Percentiles rank a stretch among this genome's conserved stretches.
Evolutionary conservation across 2,329 filamentous ascomycete species (phyloP).

Genomic region (Sodiomyces alkalinus): DNA sequence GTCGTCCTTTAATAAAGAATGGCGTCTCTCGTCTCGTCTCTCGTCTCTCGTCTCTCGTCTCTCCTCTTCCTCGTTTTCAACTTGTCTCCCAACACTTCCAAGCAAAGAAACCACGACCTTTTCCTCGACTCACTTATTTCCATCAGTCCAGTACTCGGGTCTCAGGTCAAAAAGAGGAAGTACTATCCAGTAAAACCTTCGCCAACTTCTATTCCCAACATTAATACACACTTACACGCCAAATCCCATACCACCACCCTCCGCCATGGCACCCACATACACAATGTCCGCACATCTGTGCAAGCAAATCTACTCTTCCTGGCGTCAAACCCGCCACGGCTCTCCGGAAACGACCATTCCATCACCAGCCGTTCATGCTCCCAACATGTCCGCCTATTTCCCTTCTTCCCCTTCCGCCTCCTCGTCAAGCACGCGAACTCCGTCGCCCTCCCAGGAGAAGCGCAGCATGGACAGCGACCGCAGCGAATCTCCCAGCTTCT

Average conservation of each 20-base stretch:
- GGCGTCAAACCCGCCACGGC: constrained; percentile 32
- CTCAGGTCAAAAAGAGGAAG: background rate
- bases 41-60: background rate
- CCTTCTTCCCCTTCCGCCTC: constrained; percentile 10
- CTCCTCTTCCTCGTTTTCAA: background rate
- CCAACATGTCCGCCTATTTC: constrained; percentile 11
- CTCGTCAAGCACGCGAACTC: too few relatives aligned
- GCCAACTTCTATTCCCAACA: too few relatives aligned
- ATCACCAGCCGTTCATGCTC: constrained; percentile 12
- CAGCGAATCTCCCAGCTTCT: constrained; percentile 13
- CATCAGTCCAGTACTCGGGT: too few relatives aligned
- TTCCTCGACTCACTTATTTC: background rate
- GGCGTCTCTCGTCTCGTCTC: background rate
- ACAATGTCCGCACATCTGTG: constrained; percentile 46
- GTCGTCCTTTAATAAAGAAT: background rate
- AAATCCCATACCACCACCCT: constrained; percentile 1
- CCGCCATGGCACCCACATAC: constrained; percentile 40
- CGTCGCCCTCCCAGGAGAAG: constrained; percentile 23
- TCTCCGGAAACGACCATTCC: constrained; percentile 17
- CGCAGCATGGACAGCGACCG: constrained; percentile 32
- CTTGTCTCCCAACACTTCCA: background rate
- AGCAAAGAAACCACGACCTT: background rate
- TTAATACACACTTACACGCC: too few relatives aligned
- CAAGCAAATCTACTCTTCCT: constrained; percentile 45
- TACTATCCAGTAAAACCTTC: too few relatives aligned